Evolutionary conservation across 2,329 filamentous ascomycete genomes (phyloP), one percentile per base, ranked within the genome.

Genomic region (Xylariomycetidae sp.): DNA sequence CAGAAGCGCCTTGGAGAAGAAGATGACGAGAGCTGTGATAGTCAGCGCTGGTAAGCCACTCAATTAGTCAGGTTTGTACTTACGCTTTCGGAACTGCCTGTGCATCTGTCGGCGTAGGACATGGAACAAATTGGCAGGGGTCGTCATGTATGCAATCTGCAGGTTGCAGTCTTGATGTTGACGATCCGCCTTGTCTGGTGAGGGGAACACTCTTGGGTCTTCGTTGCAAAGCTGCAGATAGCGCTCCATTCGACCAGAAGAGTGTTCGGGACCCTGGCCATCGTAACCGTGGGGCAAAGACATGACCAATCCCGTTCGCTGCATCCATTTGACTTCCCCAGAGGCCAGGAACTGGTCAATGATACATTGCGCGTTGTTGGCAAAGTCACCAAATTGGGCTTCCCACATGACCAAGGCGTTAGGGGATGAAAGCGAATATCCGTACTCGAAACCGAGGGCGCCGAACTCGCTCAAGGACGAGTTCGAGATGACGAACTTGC

Each of bases 151-250:
- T 36, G 82, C 88, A 60, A 98, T 85, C 70, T 98, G 92, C 81
- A 98, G 94, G 71, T 98, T 98, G 75, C 88, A 95, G 69, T 98
- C 92, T 70, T 98, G 92, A 71, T 98, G 92, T 67, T 97, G 92
- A 50, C 92, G 88, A 35, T 94, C 82, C 41, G 97, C 79, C 73
- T 92, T 96, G 48, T 95, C 88, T 19, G 77, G 72, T 2, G 80
- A 74, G 33, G 92, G 92, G 81, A 88, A 98, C 53, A 92, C 77
- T 45, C 92, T 86, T 36, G 92, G 89, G 58, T 98, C 92, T 63
- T 98, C 92, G 66, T 97, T 97, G 68, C 85, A 92, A 40, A 98
- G 81, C 66, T 97, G 92, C 45, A 98, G 76, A 69, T 94, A 98
- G 55, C 92, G 85, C 71, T 98, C 92, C 66, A 98, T 85, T 62